A percentile compares a stretch with the other conserved stretches of the same genome.
Evolutionary conservation across 768 basidiomycete genomes (phyloP).

Genomic region (Amanita inopinata): DNA sequence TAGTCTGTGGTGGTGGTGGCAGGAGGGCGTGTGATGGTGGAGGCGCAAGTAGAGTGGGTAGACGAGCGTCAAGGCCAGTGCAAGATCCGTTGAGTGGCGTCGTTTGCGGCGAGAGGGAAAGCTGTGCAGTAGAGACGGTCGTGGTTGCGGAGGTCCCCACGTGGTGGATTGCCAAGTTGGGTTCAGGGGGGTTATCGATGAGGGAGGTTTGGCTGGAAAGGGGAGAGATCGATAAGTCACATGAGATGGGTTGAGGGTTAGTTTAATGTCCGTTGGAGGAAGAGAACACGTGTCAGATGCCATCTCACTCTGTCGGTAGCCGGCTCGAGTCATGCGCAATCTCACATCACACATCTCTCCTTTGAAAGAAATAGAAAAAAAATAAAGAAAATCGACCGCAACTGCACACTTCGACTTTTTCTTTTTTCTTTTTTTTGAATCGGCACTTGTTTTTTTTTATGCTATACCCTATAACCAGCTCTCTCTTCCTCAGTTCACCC

Average conservation of each 20-base stretch:
- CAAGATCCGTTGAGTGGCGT: not conserved
- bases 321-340: slow-evolving; percentile 15
- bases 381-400: slow-evolving; percentile 7
- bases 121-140: not conserved
- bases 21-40: not conserved
- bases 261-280: not conserved
- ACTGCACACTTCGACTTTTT: slow-evolving; percentile 5
- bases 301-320: slow-evolving; percentile 2
- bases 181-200: not conserved
- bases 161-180: not conserved
- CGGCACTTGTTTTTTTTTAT: slow-evolving; percentile 13
- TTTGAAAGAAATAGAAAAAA: not conserved
- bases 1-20: not conserved
- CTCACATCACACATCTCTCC: slow-evolving; percentile 4
- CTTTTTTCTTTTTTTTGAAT: slow-evolving; percentile 14
- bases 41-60: not conserved
- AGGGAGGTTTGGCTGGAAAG: not conserved
- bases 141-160: not conserved
- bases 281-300: not conserved
- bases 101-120: not conserved
- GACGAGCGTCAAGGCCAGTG: not conserved
- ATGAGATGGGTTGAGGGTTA: slow-evolving; percentile 8
- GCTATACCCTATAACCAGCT: slow-evolving; percentile 11
- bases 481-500: slow-evolving; percentile 9
- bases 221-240: slow-evolving; percentile 10